A percentile compares a stretch with the other conserved stretches of the same genome.
Conservation (phyloP, 2,329 filamentous ascomycete genomes). For the Metarhizium album region DNA sequence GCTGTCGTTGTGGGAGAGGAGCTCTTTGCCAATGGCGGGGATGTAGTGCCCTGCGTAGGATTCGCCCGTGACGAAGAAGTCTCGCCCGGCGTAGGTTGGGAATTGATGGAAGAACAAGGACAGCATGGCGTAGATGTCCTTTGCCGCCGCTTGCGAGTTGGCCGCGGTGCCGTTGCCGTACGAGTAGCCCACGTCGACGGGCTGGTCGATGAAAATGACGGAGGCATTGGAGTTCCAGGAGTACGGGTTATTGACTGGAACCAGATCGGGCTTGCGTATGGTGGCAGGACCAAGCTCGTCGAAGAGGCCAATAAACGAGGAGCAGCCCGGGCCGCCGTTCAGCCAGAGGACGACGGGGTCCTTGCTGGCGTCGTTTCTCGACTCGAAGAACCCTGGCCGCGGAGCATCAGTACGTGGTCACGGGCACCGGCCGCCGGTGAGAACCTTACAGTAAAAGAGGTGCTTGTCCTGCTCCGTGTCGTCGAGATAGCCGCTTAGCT, state of each 20-base stretch:
- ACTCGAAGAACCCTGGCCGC: conserved; percentile 54
- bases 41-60: conserved; percentile 95
- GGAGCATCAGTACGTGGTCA: not conserved
- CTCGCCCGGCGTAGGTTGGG: conserved; percentile 83
- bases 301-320: conserved; percentile 35
- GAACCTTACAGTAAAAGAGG: conserved; percentile 81
- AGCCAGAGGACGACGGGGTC: conserved; percentile 46
- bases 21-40: conserved; percentile 81
- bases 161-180: conserved; percentile 63
- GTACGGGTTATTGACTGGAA: conserved; percentile 40
- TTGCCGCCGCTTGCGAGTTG: conserved; percentile 88
- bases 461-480: conserved; percentile 95
- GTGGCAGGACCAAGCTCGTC: conserved; percentile 69
- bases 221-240: conserved; percentile 55
- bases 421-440: not conserved
- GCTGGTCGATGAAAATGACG: conserved; percentile 62
- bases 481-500: conserved; percentile 95
- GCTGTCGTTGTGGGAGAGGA: conserved; percentile 82
- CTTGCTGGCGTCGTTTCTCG: conserved; percentile 25
- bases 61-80: conserved; percentile 96
- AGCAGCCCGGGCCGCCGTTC: conserved; percentile 23
- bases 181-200: conserved; percentile 24
- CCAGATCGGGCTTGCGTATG: conserved; percentile 32
- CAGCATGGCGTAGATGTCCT: conserved; percentile 92
- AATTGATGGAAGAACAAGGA: conserved; percentile 98